A percentile compares a stretch with the other conserved stretches of the same genome.
phyloP scores from a whole-genome alignment of 805 yeast species.

The Candida chilensis region DNA sequence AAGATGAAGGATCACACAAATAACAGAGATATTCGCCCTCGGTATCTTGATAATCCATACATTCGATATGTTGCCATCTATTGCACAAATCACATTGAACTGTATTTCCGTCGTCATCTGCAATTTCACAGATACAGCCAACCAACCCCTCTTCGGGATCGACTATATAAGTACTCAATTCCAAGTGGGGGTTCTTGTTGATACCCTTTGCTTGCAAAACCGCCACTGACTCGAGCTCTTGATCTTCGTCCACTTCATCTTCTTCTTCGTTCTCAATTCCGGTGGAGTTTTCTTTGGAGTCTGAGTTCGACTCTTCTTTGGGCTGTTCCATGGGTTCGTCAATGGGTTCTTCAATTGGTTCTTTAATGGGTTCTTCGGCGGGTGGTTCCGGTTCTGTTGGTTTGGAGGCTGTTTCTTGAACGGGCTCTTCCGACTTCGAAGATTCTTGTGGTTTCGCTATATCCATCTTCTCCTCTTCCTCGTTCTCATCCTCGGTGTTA shows the following conservation, averaged over 20 bases:
- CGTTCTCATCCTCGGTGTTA: conserved; percentile 14
- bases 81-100: conserved; percentile 90
- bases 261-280: conserved; percentile 1
- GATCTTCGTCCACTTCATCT: conserved; percentile 2
- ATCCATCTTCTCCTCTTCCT: conserved; percentile 1
- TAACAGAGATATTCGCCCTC: conserved; percentile 82
- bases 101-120: conserved; percentile 88
- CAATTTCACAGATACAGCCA: conserved; percentile 82
- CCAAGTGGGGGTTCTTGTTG: too few species aligned
- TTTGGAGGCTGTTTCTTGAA: too few species aligned
- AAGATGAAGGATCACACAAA: conserved; percentile 46
- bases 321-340: conserved; percentile 1
- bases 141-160: conserved; percentile 80
- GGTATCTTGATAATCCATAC: conserved; percentile 73
- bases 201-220: too few species aligned
- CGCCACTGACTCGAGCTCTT: too few species aligned
- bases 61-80: conserved; percentile 93
- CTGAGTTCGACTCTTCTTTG: conserved; percentile 1
- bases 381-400: not conserved
- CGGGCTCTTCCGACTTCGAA: too few species aligned
- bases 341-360: conserved; percentile 1
- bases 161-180: conserved; percentile 52
- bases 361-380: not conserved
- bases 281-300: not conserved
- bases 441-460: not conserved